Percentiles rank a stretch among this genome's conserved stretches.
phyloP scores from a whole-genome alignment of 352 stramenopile genomes.

The Phytophthora ohioensis region DNA sequence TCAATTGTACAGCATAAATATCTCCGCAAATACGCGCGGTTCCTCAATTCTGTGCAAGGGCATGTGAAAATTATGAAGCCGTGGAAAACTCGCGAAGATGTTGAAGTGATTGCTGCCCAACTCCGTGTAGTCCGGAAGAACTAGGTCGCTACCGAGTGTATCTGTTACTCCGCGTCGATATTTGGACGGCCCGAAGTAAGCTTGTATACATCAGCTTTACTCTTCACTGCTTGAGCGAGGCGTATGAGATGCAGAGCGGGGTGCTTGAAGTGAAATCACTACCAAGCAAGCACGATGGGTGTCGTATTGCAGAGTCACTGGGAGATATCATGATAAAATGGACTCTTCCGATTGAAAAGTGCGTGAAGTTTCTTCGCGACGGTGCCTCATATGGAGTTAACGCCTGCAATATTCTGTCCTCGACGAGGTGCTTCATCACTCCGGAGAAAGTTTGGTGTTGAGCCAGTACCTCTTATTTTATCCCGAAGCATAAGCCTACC shows the following conservation, averaged over 20 bases:
- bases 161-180: slow-evolving; percentile 18
- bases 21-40: slow-evolving; percentile 6
- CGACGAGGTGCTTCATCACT: too few relatives aligned
- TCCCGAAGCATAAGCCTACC: too few relatives aligned
- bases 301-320: neutral
- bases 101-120: neutral
- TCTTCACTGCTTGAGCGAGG: slow-evolving; percentile 1
- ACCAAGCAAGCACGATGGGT: slow-evolving; percentile 5
- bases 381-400: neutral
- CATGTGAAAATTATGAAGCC: neutral
- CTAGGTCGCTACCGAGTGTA: neutral
- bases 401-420: neutral
- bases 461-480: too few relatives aligned
- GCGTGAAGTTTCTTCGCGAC: slow-evolving; percentile 14
- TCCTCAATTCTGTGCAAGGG: neutral
- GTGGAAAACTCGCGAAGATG: neutral
- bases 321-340: neutral
- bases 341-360: slow-evolving; percentile 3
- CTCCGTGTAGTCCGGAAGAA: neutral
- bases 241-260: slow-evolving; percentile 1
- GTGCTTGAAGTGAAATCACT: neutral
- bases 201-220: slow-evolving; percentile 6
- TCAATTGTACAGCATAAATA: neutral
- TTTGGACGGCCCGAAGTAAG: slow-evolving; percentile 13
- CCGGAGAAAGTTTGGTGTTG: too few relatives aligned